phyloP scores from a whole-genome alignment of 768 basidiomycete species.

The Trametes sanguinea region DNA sequence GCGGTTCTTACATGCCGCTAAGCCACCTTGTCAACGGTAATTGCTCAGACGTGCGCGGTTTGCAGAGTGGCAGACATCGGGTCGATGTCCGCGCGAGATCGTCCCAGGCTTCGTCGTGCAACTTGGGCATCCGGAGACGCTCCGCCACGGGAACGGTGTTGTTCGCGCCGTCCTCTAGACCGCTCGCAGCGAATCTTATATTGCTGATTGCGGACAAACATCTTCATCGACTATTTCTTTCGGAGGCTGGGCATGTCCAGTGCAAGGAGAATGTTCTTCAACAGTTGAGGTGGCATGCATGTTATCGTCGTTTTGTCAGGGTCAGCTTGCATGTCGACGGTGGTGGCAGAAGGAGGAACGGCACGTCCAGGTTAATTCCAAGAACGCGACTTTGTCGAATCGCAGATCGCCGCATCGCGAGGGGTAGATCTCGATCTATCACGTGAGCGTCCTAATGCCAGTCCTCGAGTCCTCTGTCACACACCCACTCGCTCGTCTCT shows the following conservation, averaged over 20 bases:
- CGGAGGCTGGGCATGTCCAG: slow-evolving; percentile 23
- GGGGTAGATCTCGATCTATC: background rate
- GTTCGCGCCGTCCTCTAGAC: slow-evolving; percentile 43
- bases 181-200: slow-evolving; percentile 40
- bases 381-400: background rate
- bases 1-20: too few species aligned
- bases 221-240: slow-evolving; percentile 17
- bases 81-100: slow-evolving; percentile 11
- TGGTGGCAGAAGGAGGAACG: background rate
- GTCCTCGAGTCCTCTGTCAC: too few species aligned
- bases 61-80: background rate
- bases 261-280: slow-evolving; percentile 21
- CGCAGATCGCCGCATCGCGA: background rate
- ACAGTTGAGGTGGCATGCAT: slow-evolving; percentile 26
- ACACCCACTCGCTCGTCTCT: too few species aligned
- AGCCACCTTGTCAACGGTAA: too few species aligned
- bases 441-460: too few species aligned
- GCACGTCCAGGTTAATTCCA: too few species aligned
- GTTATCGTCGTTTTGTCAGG: background rate
- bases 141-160: slow-evolving; percentile 33
- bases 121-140: slow-evolving; percentile 41
- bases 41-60: too few species aligned
- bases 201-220: slow-evolving; percentile 26
- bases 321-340: background rate
- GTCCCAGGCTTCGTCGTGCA: slow-evolving; percentile 28